Evolutionary conservation across 2,329 filamentous ascomycete species (phyloP), one percentile per base, ranked within the genome.

Genomic region (Aspergillus vadensis): DNA sequence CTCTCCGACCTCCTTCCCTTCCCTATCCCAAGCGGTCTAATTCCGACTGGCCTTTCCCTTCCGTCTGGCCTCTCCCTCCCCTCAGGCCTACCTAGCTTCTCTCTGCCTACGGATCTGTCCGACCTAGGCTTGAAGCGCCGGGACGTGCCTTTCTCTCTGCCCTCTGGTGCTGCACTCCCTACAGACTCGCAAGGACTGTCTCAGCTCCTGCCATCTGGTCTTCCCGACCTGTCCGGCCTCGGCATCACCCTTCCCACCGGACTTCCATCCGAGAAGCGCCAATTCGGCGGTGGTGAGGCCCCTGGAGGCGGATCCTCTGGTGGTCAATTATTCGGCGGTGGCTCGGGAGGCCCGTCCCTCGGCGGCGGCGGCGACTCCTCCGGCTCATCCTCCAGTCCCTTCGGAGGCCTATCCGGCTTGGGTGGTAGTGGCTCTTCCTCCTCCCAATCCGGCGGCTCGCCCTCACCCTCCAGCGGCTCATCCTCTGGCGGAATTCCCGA

Each of bases 41-140:
- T 21, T 27, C 27, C 32, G n/a, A 15, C 17, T 23, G 53, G 21
- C 7, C 19, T 57, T 10, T 32, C 57, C 19, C 27, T 60, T 9
- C 54, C 59, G 14, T 47, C 59, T 17, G 55, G 53, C 12, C 21
- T 57, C 23, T 51, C 57, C 39, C n/a, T 68, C 83, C 43, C 52
- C 5, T 47, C 39, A 17, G 52, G 52, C n/a, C 21, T 55, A 9
- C 27, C 53, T 8, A 44, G 38, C 7, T 27, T 43, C 25, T 44
- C 53, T 8, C 23, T 55, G 8, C 53, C 53, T 7, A 44, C 53
- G 7, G 39, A 55, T 21, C 41, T 55, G n/a, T 39, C 51, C 39
- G 21, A 21, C 41, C 19, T 53, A 10, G 32, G 32, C 32, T 17
- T 39, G 36, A 53, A 53, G 19, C 51, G 51, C 36, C 36, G 39